phyloP scores from a whole-genome alignment of 2,329 filamentous ascomycete genomes.

The Fonsecaea erecta region DNA sequence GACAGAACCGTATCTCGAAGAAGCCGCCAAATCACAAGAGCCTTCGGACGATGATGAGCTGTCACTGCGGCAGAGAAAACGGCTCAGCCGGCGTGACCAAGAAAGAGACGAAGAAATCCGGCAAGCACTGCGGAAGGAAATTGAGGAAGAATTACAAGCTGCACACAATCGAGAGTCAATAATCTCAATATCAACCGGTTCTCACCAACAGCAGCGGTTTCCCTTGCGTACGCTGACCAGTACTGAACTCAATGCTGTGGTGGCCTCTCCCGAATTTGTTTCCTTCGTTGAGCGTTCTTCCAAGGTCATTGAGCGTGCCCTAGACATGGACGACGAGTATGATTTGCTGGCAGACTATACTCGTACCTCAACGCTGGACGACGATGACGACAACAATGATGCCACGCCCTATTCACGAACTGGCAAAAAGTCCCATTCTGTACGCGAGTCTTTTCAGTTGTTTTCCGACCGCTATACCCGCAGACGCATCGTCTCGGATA shows the following conservation, averaged over 20 bases:
- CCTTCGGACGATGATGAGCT: slow-evolving; percentile 70
- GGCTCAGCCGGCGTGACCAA: slow-evolving; percentile 75
- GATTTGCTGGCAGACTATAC: slow-evolving; percentile 96
- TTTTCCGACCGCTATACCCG: slow-evolving; percentile 96
- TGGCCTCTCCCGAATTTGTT: slow-evolving; percentile 88
- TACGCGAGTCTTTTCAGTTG: slow-evolving; percentile 87
- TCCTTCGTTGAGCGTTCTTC: slow-evolving; percentile 95
- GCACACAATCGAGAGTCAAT: slow-evolving; percentile 51
- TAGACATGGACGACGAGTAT: slow-evolving; percentile 87
- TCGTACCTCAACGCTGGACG: slow-evolving; percentile 70
- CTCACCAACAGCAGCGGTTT: slow-evolving; percentile 62
- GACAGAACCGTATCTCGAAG: slow-evolving; percentile 62
- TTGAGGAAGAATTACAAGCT: slow-evolving; percentile 87
- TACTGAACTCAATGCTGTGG: slow-evolving; percentile 89
- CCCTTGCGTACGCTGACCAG: slow-evolving; percentile 77
- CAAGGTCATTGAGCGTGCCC: slow-evolving; percentile 92
- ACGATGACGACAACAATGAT: slow-evolving; percentile 70
- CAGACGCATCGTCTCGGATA: slow-evolving; percentile 93
- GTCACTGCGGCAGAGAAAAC: slow-evolving; percentile 65
- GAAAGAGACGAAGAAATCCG: slow-evolving; percentile 89
- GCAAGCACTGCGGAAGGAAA: slow-evolving; percentile 80
- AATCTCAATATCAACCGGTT: slow-evolving; percentile 47
- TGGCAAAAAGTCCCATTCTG: slow-evolving; percentile 36
- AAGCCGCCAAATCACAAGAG: slow-evolving; percentile 56
- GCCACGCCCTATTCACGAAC: slow-evolving; percentile 47